These are phyloP conservation scores for Soucietia sequanensis DNA, from an alignment of 805 yeast genomes.

Conservation along the genomic window DNA sequence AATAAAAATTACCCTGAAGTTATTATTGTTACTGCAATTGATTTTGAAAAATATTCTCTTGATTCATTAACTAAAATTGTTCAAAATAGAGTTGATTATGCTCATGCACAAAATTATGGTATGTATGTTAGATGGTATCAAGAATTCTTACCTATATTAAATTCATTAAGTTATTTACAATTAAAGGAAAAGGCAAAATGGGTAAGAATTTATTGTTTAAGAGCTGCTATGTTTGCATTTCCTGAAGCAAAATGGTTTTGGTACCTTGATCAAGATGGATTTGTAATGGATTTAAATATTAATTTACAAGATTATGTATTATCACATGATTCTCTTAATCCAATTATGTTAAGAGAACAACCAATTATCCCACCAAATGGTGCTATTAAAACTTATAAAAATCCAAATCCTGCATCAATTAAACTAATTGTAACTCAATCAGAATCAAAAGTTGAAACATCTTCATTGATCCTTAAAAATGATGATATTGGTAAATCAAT, in stretches of 20 bases:
- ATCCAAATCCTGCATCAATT: constrained; percentile 52
- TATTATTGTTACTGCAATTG: constrained; percentile 76
- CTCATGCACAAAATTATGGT: constrained; percentile 78
- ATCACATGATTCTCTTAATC: constrained; percentile 57
- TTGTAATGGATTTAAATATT: constrained; percentile 69
- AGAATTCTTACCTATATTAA: constrained; percentile 69
- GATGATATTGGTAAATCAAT: constrained; percentile 63
- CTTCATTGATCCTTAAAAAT: constrained; percentile 71
- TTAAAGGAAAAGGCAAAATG: constrained; percentile 51
- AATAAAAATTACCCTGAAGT: constrained; percentile 54
- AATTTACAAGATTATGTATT: constrained; percentile 61
- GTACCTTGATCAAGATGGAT: constrained; percentile 77
- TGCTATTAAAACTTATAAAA: constrained; percentile 65
- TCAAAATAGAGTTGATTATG: constrained; percentile 87
- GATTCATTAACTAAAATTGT: constrained; percentile 65
- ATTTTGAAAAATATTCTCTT: constrained; percentile 63
- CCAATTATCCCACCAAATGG: constrained; percentile 74
- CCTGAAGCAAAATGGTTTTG: constrained; percentile 90
- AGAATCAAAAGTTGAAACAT: constrained; percentile 58
- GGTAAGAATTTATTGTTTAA: constrained; percentile 61
- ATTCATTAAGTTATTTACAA: constrained; percentile 40
- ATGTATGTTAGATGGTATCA: constrained; percentile 81
- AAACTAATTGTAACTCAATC: constrained; percentile 71
- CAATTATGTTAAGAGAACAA: constrained; percentile 63
- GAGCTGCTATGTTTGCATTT: constrained; percentile 92